phyloP scores from a whole-genome alignment of 2,329 filamentous ascomycete species.

The Thielaviopsis populi region DNA sequence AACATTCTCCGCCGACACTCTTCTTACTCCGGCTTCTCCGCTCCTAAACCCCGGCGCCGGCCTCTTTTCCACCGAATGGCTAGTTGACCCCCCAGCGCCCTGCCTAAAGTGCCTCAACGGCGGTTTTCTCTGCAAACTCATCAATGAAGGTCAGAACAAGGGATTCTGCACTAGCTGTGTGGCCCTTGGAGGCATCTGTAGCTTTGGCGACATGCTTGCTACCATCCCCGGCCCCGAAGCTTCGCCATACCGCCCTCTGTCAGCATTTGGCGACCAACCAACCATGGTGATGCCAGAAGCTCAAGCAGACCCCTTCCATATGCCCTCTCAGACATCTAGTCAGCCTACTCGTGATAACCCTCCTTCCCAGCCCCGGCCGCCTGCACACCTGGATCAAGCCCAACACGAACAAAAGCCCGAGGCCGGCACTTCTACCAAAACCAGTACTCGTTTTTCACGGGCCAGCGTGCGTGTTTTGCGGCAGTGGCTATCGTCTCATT shows the following conservation, averaged over 20 bases:
- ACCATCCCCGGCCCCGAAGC: slow-evolving; percentile 22
- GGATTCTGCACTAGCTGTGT: slow-evolving; percentile 50
- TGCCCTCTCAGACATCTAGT: neutral
- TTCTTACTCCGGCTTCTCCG: slow-evolving; percentile 21
- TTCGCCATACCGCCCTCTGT: slow-evolving; percentile 34
- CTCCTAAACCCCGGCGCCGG: slow-evolving; percentile 16
- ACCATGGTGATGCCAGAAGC: slow-evolving; percentile 21
- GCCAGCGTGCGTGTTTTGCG: slow-evolving; percentile 69
- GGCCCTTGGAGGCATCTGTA: slow-evolving; percentile 43
- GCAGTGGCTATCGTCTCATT: slow-evolving; percentile 69
- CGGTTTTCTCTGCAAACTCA: slow-evolving; percentile 44
- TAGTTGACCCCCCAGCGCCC: slow-evolving; percentile 32
- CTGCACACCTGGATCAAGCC: neutral
- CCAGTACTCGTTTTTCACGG: slow-evolving; percentile 61
- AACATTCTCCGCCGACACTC: slow-evolving; percentile 35
- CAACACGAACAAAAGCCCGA: neutral
- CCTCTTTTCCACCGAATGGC: slow-evolving; percentile 19
- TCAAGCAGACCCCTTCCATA: neutral
- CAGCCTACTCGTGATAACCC: neutral
- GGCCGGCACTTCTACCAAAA: slow-evolving; percentile 30
- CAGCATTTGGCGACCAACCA: slow-evolving; percentile 30
- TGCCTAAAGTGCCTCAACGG: slow-evolving; percentile 38
- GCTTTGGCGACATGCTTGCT: slow-evolving; percentile 30
- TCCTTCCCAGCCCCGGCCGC: neutral
- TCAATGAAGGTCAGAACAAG: slow-evolving; percentile 43